Percentiles rank a stretch among this genome's conserved stretches.
Conservation (phyloP, 257 asterid genomes). For the Lithospermum erythrorhizon region DNA sequence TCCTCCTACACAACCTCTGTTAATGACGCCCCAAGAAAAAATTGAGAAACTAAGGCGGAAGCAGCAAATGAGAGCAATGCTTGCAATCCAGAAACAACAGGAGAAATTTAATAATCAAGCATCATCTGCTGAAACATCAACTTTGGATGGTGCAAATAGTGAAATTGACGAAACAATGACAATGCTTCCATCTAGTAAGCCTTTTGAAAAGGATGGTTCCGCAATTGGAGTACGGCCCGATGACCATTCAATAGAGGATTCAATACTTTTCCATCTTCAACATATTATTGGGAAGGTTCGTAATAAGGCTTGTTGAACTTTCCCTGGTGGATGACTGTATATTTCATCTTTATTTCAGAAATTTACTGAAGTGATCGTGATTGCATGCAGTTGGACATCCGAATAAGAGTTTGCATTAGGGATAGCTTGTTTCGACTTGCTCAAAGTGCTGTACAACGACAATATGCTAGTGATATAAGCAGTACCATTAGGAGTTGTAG, state of each 20-base stretch:
- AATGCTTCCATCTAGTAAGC: constrained; percentile 37
- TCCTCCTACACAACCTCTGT: constrained; percentile 27
- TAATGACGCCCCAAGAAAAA: constrained; percentile 86
- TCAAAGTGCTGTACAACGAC: constrained; percentile 63
- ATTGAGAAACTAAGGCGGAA: constrained; percentile 75
- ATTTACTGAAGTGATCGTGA: neutral
- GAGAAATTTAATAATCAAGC: constrained; percentile 55
- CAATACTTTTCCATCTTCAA: constrained; percentile 68
- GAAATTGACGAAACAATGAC: constrained; percentile 37
- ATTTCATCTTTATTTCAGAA: constrained; percentile 7
- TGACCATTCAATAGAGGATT: constrained; percentile 51
- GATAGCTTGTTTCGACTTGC: constrained; percentile 88
- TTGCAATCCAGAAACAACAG: constrained; percentile 83
- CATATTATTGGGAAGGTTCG: constrained; percentile 56
- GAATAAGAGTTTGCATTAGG: constrained; percentile 55
- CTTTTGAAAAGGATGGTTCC: constrained; percentile 44
- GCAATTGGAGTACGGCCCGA: constrained; percentile 27
- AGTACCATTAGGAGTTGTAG: constrained; percentile 32
- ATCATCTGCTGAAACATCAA: constrained; percentile 29
- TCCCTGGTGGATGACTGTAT: constrained; percentile 10
- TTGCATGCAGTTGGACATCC: constrained; percentile 58
- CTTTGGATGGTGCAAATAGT: constrained; percentile 36
- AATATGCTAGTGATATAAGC: constrained; percentile 37
- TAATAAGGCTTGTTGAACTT: constrained; percentile 5
- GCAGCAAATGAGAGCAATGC: constrained; percentile 85